These are phyloP conservation scores for Apophysomyces ossiformis DNA, from an alignment of 371 early-diverging fungal species.

Conservation along the genomic window DNA sequence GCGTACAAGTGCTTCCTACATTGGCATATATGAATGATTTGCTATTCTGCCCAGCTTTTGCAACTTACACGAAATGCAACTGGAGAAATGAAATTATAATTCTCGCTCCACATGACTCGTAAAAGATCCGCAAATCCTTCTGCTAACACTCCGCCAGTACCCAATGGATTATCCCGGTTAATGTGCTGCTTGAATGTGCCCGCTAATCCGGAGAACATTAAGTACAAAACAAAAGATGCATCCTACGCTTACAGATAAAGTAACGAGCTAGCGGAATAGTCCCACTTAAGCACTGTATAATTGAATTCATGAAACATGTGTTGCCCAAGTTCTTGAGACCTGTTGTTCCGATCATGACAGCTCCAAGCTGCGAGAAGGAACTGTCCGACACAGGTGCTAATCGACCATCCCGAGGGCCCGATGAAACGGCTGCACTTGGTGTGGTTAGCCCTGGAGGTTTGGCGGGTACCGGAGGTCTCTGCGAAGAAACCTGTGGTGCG, in stretches of 20 bases:
- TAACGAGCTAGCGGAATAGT: slow-evolving; percentile 86
- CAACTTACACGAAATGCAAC: slow-evolving; percentile 49
- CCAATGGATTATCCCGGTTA: slow-evolving; percentile 79
- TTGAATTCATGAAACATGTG: slow-evolving; percentile 98
- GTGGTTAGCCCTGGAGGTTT: slow-evolving; percentile 19
- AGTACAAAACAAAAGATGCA: not conserved
- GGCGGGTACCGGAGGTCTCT: slow-evolving; percentile 18
- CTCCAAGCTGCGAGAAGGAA: slow-evolving; percentile 51
- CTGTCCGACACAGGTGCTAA: slow-evolving; percentile 32
- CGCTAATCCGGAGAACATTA: slow-evolving; percentile 39
- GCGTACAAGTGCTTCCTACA: slow-evolving; percentile 57
- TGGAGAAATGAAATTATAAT: slow-evolving; percentile 62
- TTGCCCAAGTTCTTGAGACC: slow-evolving; percentile 97
- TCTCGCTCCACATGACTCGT: slow-evolving; percentile 71
- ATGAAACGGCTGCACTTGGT: not conserved
- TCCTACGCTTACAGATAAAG: slow-evolving; percentile 59
- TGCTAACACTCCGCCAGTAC: slow-evolving; percentile 79
- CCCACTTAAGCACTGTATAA: slow-evolving; percentile 91
- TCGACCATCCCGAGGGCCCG: slow-evolving; percentile 12
- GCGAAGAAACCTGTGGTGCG: slow-evolving; percentile 13
- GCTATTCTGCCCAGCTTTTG: not conserved
- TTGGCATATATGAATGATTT: not conserved
- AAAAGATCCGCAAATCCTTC: slow-evolving; percentile 74
- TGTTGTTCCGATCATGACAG: slow-evolving; percentile 63
- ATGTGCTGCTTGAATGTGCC: slow-evolving; percentile 75